Evolutionary conservation across 306 rosid genomes (phyloP), one percentile per base, ranked within the genome.

Genomic region (Vigna nakashimae): DNA sequence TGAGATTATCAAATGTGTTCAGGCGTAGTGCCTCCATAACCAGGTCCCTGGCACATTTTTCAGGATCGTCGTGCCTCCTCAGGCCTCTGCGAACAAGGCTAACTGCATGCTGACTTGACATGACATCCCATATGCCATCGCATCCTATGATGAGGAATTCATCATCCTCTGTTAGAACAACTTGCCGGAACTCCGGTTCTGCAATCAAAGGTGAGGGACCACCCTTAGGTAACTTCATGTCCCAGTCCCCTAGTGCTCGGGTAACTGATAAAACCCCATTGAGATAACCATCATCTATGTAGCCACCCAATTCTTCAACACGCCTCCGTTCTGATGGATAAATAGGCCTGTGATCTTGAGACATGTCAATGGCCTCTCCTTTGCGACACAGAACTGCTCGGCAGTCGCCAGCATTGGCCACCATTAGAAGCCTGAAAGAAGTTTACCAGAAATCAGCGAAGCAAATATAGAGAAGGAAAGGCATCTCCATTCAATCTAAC

Each of bases 221-320:
- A 65, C 92, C 98, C 52, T 74, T 88, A 1, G 98, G 96, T 57
- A 85, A 86, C 87, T 95, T 95, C 93, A 95, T 86, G 84, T 95
- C 98, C 99, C 99, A 95, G 79, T 95, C 99, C 20, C 98, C 99
- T 49, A 95, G 86, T 15, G 99, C 99, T 79, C 99, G 82, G 4
- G 92, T 82, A 42, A 95, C 99, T 6, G 98, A 88, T 46, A 95
- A 79, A 69, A 88, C 96, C 2, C 96, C 99, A 32, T 95, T 95
- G 36, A 95, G 97, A 83, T 92, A 95, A 69, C 96, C 98, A 50
- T 91, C 97, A 7, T 95, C 96, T 9, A 95, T 75, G 58, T 32
- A 88, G 17, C 92, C 99, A 0, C 99, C 99, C 78, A 91, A 56
- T 77, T 88, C 93, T 85, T 91, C 89, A 16, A 95, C 93, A 12